Percentiles rank a stretch among this genome's conserved stretches.
phyloP scores from a whole-genome alignment of 164 flowering plant genomes.

The Vitis amurensis region DNA sequence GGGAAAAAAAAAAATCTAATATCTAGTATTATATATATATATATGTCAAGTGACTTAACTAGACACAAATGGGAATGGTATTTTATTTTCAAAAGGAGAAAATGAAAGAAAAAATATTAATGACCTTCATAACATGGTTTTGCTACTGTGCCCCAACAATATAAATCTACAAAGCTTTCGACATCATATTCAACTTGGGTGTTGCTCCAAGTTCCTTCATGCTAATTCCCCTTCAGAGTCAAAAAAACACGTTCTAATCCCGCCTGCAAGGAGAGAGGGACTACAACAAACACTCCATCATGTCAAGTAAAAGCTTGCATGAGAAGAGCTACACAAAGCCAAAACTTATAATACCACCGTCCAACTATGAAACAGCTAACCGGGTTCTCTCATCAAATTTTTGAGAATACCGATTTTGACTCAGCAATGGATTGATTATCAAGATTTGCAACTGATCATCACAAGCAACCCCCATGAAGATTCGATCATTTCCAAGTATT shows the following conservation, averaged over 20 bases:
- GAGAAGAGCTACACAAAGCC: background rate
- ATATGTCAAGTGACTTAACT: background rate
- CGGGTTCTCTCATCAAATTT: too few relatives aligned
- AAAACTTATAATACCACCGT: slow-evolving; percentile 5
- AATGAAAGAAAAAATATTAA: background rate
- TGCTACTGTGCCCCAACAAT: slow-evolving; percentile 7
- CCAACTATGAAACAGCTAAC: background rate
- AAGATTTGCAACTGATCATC: too few relatives aligned
- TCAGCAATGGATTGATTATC: too few relatives aligned
- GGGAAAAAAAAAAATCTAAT: background rate
- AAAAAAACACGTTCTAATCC: background rate
- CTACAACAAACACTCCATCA: background rate
- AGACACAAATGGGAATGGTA: slow-evolving; percentile 3
- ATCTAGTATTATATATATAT: background rate
- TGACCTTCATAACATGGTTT: slow-evolving; percentile 6
- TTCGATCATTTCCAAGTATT: too few relatives aligned
- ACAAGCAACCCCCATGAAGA: too few relatives aligned
- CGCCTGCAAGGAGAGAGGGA: background rate
- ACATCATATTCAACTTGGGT: slow-evolving; percentile 16
- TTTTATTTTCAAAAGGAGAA: slow-evolving; percentile 13
- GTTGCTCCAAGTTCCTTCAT: background rate
- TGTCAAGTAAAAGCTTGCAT: slow-evolving; percentile 13
- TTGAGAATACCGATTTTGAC: too few relatives aligned
- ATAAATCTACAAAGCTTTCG: slow-evolving; percentile 27
- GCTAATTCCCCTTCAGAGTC: slow-evolving; percentile 4